Evolutionary conservation across 345 rosid genomes (phyloP).

Genomic region (Arabis alpina): DNA sequence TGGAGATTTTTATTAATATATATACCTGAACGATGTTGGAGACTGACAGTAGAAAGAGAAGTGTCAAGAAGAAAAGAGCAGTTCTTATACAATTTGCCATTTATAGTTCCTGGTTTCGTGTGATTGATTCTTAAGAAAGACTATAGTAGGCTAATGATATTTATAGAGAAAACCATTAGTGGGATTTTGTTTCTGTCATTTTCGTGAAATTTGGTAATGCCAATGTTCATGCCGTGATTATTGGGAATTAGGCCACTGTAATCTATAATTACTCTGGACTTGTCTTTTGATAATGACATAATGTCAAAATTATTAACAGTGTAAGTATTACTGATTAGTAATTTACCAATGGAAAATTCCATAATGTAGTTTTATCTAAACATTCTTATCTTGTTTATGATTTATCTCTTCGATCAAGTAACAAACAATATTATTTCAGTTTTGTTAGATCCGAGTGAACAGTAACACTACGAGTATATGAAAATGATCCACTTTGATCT

Average conservation of each 20-base stretch:
- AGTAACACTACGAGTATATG: no score
- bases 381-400: no score
- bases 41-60: constrained; percentile 31
- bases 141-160: neutral
- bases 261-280: neutral
- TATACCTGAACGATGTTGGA: constrained; percentile 38
- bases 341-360: neutral
- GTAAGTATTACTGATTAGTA: no score
- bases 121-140: neutral
- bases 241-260: constrained; percentile 15
- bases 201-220: constrained; percentile 13
- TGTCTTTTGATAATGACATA: neutral
- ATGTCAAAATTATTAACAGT: neutral
- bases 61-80: constrained; percentile 22
- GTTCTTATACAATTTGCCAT: constrained; percentile 27
- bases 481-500: neutral
- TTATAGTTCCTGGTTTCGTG: neutral
- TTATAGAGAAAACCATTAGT: constrained; percentile 27
- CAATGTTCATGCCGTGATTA: constrained; percentile 29
- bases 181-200: neutral
- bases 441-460: neutral
- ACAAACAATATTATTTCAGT: no score
- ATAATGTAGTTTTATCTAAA: no score
- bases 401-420: no score
- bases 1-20: neutral